A percentile compares a stretch with the other conserved stretches of the same genome.
These are phyloP conservation scores for Acorus calamus DNA, from an alignment of 106 monocot species.

Conservation along the genomic window DNA sequence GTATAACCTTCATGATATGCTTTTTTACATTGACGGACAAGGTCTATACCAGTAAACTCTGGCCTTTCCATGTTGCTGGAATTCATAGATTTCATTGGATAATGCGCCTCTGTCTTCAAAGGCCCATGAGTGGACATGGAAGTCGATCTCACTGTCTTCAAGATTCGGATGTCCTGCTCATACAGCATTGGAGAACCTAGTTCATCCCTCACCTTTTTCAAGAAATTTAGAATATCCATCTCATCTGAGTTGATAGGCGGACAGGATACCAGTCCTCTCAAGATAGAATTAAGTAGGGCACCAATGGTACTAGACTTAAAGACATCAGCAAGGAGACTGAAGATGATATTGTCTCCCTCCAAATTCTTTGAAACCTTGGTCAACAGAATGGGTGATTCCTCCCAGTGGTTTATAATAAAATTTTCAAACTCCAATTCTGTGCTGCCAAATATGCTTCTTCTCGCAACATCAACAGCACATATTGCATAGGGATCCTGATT, in stretches of 20 bases:
- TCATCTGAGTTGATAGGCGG: slow-evolving; percentile 77
- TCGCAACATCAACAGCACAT: slow-evolving; percentile 21
- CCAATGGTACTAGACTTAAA: slow-evolving; percentile 24
- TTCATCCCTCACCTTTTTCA: slow-evolving; percentile 31
- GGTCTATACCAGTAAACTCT: background rate
- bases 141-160: slow-evolving; percentile 31
- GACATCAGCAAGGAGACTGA: slow-evolving; percentile 26
- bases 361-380: slow-evolving; percentile 12
- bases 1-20: slow-evolving; percentile 66
- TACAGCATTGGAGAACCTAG: slow-evolving; percentile 54
- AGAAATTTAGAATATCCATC: slow-evolving; percentile 46
- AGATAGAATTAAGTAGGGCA: slow-evolving; percentile 27
- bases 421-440: slow-evolving; percentile 27
- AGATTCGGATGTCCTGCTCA: slow-evolving; percentile 63
- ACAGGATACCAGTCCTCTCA: slow-evolving; percentile 39
- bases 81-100: slow-evolving; percentile 10
- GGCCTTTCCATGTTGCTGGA: slow-evolving; percentile 2
- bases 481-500: slow-evolving; percentile 8
- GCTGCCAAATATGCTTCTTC: slow-evolving; percentile 44
- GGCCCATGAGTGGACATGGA: background rate
- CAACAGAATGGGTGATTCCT: slow-evolving; percentile 43
- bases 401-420: slow-evolving; percentile 55
- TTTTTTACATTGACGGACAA: slow-evolving; percentile 31
- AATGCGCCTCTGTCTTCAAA: slow-evolving; percentile 39
- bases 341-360: slow-evolving; percentile 12